Conservation (phyloP, 192 early-diverging fungal species). For the Gigaspora rosea region DNA sequence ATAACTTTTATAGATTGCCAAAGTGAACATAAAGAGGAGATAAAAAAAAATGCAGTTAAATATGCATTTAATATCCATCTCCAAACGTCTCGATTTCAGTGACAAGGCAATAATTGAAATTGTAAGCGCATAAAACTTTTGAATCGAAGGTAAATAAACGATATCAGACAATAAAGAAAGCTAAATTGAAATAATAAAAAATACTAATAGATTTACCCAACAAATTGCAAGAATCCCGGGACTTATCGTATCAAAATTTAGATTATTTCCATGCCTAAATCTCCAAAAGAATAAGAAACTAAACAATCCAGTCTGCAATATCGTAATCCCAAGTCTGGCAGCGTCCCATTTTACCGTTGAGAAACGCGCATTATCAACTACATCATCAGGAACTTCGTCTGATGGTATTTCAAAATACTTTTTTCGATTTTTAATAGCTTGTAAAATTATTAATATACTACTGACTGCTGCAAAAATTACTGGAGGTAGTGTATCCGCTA, state of each 20-base stretch:
- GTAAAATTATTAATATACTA: background rate
- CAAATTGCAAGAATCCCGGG: conserved; percentile 3
- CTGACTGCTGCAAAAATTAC: background rate
- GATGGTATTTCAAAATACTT: background rate
- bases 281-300: background rate
- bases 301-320: background rate
- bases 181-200: background rate
- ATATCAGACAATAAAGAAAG: background rate
- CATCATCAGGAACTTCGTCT: background rate
- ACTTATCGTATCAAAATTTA: background rate
- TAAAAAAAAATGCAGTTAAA: conserved; percentile 35
- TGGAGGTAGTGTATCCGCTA: background rate
- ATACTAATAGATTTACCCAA: background rate
- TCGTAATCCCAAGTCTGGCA: background rate
- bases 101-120: background rate
- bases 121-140: background rate
- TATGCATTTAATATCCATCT: conserved; percentile 41
- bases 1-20: conserved; percentile 10
- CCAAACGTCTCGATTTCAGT: conserved; percentile 16
- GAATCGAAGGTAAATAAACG: background rate
- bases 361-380: background rate
- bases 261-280: background rate
- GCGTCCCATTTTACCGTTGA: conserved; percentile 14
- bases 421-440: background rate
- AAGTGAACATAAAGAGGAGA: conserved; percentile 24